Evolutionary conservation across 495 filamentous ascomycete species (phyloP).

Genomic region (Cercophora scortea): DNA sequence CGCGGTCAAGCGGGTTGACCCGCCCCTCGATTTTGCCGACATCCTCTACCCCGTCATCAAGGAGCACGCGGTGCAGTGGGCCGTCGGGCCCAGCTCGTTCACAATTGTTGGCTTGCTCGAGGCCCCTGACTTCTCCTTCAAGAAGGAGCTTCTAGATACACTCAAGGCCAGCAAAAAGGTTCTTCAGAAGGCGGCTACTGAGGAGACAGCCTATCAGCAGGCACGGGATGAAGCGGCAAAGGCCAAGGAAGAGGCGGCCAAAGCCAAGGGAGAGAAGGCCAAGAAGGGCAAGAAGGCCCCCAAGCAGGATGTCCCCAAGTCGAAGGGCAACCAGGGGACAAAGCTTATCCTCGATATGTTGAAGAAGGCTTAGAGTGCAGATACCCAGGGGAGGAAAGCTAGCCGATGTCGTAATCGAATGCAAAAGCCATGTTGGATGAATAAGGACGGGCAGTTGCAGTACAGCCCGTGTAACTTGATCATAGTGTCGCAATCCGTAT

Average conservation of each 20-base stretch:
- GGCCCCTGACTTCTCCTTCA: conserved; percentile 63
- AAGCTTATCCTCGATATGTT: conserved; percentile 45
- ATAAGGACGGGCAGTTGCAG: no score
- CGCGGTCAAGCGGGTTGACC: conserved; percentile 59
- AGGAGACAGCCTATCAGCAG: conserved; percentile 33
- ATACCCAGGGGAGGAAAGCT: no score
- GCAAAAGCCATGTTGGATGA: background rate
- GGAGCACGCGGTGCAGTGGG: conserved; percentile 74
- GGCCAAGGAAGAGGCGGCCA: conserved; percentile 29
- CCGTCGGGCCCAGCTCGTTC: conserved; percentile 72
- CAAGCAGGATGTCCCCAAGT: conserved; percentile 25
- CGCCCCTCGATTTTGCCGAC: conserved; percentile 70
- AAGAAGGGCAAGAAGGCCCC: conserved; percentile 12
- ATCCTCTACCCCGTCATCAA: conserved; percentile 70
- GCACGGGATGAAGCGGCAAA: conserved; percentile 23
- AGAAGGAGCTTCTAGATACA: conserved; percentile 53
- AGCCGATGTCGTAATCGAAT: no score
- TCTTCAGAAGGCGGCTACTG: conserved; percentile 40
- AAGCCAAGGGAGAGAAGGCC: conserved; percentile 28
- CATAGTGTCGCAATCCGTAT: no score
- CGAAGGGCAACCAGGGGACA: conserved; percentile 16
- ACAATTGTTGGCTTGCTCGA: conserved; percentile 75
- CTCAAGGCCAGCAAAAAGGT: conserved; percentile 52
- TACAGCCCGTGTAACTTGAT: no score
- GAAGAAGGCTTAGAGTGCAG: background rate